These are phyloP conservation scores for Alternaria sp. DNA, from an alignment of 2,329 filamentous ascomycete genomes.

Conservation along the genomic window DNA sequence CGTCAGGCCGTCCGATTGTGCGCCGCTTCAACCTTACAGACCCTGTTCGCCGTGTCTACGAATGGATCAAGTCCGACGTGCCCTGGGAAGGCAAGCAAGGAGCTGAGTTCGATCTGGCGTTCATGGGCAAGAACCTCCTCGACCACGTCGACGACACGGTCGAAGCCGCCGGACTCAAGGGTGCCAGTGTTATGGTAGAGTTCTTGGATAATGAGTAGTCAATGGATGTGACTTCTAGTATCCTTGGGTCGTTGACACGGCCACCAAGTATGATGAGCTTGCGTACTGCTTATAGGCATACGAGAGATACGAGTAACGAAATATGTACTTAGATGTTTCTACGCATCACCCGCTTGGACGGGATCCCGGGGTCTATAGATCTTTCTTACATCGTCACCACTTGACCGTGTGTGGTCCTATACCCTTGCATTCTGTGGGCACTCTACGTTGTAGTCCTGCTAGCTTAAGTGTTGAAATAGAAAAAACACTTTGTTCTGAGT, in stretches of 20 bases:
- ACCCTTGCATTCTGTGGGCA: slow-evolving; percentile 19
- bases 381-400: slow-evolving; percentile 11
- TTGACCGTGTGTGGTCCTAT: slow-evolving; percentile 11
- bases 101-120: slow-evolving; percentile 84
- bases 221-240: neutral
- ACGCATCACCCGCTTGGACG: neutral
- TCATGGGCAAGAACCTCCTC: slow-evolving; percentile 86
- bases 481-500: neutral
- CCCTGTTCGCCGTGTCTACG: slow-evolving; percentile 82
- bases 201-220: slow-evolving; percentile 58
- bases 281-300: neutral
- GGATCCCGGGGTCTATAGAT: slow-evolving; percentile 16
- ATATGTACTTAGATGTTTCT: slow-evolving; percentile 4
- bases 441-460: slow-evolving; percentile 2
- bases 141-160: slow-evolving; percentile 77
- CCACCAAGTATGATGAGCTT: neutral
- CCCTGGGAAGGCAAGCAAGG: slow-evolving; percentile 84
- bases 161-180: slow-evolving; percentile 83
- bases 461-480: neutral
- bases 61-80: slow-evolving; percentile 88
- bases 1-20: slow-evolving; percentile 81
- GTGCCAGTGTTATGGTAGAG: slow-evolving; percentile 95
- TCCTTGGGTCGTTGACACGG: neutral
- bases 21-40: slow-evolving; percentile 83
- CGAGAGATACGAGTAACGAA: neutral